phyloP scores from a whole-genome alignment of 108 stramenopile species.

The Fistulifera pelliculosa region DNA sequence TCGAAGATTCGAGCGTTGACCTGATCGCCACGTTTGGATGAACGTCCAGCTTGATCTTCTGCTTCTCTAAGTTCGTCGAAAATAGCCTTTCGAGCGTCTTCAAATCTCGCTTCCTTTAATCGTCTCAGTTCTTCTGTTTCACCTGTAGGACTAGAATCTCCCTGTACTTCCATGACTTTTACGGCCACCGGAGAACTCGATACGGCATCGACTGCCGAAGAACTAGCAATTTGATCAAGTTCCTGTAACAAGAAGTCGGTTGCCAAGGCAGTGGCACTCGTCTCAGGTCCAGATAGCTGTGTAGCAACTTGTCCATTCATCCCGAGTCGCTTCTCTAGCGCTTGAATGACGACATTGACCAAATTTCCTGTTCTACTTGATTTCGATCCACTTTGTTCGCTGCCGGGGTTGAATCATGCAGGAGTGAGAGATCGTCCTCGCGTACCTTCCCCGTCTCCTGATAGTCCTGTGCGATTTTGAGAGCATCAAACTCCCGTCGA shows the following conservation, averaged over 20 bases:
- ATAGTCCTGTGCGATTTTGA: constrained; percentile 71
- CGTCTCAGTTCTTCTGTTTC: constrained; percentile 9
- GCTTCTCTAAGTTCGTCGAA: constrained; percentile 34
- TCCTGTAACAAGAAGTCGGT: constrained; percentile 68
- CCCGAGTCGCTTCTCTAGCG: constrained; percentile 64
- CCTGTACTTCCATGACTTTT: neutral
- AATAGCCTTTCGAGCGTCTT: constrained; percentile 30
- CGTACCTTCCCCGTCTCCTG: constrained; percentile 59
- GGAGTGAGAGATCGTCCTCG: constrained; percentile 46
- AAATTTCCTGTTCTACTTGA: constrained; percentile 72
- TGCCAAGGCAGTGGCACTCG: constrained; percentile 78
- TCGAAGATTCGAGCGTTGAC: too few species aligned
- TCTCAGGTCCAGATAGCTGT: constrained; percentile 54
- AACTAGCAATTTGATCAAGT: constrained; percentile 32
- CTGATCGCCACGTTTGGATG: too few species aligned
- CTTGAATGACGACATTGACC: constrained; percentile 67
- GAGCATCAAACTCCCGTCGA: constrained; percentile 75
- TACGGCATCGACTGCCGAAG: constrained; percentile 5
- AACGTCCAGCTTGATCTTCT: too few species aligned
- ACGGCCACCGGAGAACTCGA: constrained; percentile 6
- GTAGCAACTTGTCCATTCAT: constrained; percentile 2
- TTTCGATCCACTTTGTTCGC: constrained; percentile 62
- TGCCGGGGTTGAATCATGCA: constrained; percentile 62
- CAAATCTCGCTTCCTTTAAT: constrained; percentile 7
- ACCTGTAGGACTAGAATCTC: neutral